A percentile compares a stretch with the other conserved stretches of the same genome.
phyloP scores from a whole-genome alignment of 2,329 filamentous ascomycete genomes.

The Alternaria sp. region DNA sequence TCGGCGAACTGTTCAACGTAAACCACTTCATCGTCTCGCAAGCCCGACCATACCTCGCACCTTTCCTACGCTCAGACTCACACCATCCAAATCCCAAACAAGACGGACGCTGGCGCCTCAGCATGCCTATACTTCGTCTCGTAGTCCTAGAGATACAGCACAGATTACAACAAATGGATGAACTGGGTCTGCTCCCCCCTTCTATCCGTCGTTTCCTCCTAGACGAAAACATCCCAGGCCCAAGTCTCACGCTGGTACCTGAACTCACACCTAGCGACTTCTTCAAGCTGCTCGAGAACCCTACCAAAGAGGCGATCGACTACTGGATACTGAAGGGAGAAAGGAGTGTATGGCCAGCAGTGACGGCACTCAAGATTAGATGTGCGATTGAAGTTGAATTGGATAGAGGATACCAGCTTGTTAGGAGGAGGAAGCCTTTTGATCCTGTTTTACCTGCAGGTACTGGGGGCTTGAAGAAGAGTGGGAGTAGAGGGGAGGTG shows the following conservation, averaged over 20 bases:
- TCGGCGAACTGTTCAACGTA: slow-evolving; percentile 86
- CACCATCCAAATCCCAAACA: slow-evolving; percentile 71
- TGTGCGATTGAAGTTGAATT: slow-evolving; percentile 88
- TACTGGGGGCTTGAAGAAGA: slow-evolving; percentile 26
- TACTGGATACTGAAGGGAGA: slow-evolving; percentile 89
- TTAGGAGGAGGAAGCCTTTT: slow-evolving; percentile 62
- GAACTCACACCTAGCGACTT: slow-evolving; percentile 77
- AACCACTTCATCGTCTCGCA: slow-evolving; percentile 96
- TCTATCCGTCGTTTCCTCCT: slow-evolving; percentile 77
- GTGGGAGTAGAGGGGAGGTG: slow-evolving; percentile 29
- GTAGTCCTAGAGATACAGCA: slow-evolving; percentile 80
- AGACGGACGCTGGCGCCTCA: slow-evolving; percentile 63
- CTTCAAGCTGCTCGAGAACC: slow-evolving; percentile 79
- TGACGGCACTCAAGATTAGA: slow-evolving; percentile 79
- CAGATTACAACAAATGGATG: slow-evolving; percentile 80
- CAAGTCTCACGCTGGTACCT: slow-evolving; percentile 81
- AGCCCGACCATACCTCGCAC: slow-evolving; percentile 86
- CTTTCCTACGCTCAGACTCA: slow-evolving; percentile 81
- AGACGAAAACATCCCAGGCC: slow-evolving; percentile 80
- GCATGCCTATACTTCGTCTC: slow-evolving; percentile 66
- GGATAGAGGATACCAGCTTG: slow-evolving; percentile 82
- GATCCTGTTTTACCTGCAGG: slow-evolving; percentile 32
- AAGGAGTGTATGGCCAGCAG: slow-evolving; percentile 86
- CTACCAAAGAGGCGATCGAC: slow-evolving; percentile 74
- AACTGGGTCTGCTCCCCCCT: slow-evolving; percentile 72